Conservation (phyloP, 2,329 filamentous ascomycete genomes). For the Clathrospora elynae region DNA sequence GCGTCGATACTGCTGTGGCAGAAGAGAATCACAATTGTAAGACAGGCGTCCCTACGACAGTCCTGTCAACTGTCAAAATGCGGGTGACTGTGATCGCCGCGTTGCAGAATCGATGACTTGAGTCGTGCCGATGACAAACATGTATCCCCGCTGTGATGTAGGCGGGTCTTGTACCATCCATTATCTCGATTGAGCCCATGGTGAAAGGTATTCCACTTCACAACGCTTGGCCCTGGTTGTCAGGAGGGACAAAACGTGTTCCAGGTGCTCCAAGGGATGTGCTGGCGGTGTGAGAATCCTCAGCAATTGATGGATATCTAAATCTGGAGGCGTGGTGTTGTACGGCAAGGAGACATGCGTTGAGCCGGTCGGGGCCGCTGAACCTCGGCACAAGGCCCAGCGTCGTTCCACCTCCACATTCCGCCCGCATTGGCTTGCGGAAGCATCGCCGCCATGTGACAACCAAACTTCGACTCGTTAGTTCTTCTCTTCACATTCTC, state of each 20-base stretch:
- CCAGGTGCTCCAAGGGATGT: conserved; percentile 12
- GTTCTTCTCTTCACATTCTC: conserved; percentile 19
- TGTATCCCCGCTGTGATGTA: background rate
- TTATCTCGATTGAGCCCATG: too few species aligned
- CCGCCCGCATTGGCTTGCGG: conserved; percentile 29
- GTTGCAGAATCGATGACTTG: background rate
- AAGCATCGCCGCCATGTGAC: conserved; percentile 41
- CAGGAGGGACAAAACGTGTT: conserved; percentile 8
- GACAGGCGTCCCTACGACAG: conserved; percentile 15
- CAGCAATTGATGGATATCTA: conserved; percentile 5
- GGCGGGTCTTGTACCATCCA: background rate
- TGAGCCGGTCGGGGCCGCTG: conserved; percentile 37
- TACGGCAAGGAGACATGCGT: background rate
- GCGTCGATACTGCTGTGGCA: conserved; percentile 16
- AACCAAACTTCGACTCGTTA: conserved; percentile 28
- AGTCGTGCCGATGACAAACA: background rate
- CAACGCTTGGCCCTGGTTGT: too few species aligned
- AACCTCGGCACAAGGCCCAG: conserved; percentile 35
- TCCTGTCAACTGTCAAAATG: conserved; percentile 31
- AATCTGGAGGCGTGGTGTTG: background rate
- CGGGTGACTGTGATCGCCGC: conserved; percentile 20
- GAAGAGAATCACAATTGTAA: conserved; percentile 7
- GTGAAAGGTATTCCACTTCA: too few species aligned
- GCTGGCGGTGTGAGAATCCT: conserved; percentile 5
- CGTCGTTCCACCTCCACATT: conserved; percentile 29